Evolutionary conservation across 2,329 filamentous ascomycete genomes (phyloP).

Genomic region (Parasarocladium wereldwijsianum): DNA sequence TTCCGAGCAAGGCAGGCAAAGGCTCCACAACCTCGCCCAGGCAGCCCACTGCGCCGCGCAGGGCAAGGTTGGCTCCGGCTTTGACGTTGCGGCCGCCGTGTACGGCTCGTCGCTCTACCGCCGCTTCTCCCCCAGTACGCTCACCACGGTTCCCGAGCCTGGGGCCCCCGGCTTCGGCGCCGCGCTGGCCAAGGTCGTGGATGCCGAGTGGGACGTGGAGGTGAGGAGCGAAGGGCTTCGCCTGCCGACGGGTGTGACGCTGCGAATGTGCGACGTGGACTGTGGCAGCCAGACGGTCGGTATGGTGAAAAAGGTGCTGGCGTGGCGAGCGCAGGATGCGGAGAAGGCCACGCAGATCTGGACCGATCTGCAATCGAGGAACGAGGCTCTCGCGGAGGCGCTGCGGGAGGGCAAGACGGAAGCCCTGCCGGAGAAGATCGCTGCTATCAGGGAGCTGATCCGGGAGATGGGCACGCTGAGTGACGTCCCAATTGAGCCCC

Average conservation of each 20-base stretch:
- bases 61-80: constrained; percentile 90
- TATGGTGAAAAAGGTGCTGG: constrained; percentile 87
- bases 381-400: constrained; percentile 53
- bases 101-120: constrained; percentile 85
- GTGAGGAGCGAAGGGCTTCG: constrained; percentile 54
- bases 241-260: constrained; percentile 57
- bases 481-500: constrained; percentile 78
- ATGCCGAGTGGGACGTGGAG: constrained; percentile 66
- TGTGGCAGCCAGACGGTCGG: constrained; percentile 85
- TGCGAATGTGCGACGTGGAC: constrained; percentile 93
- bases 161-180: constrained; percentile 52
- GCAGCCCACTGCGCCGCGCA: constrained; percentile 90
- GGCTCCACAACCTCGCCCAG: constrained; percentile 86
- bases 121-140: constrained; percentile 72
- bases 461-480: constrained; percentile 61
- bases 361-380: constrained; percentile 58
- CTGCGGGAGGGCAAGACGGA: constrained; percentile 36
- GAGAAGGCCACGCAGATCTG: constrained; percentile 57
- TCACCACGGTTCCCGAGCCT: constrained; percentile 52
- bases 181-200: constrained; percentile 50
- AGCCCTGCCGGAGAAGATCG: constrained; percentile 31
- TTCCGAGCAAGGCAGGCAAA: constrained; percentile 36
- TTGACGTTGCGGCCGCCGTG: constrained; percentile 86
- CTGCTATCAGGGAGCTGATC: constrained; percentile 44
- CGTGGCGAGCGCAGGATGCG: constrained; percentile 56